Evolutionary conservation across 1,284 basidiomycete genomes (phyloP).

Genomic region (Fomitopsis palustris): DNA sequence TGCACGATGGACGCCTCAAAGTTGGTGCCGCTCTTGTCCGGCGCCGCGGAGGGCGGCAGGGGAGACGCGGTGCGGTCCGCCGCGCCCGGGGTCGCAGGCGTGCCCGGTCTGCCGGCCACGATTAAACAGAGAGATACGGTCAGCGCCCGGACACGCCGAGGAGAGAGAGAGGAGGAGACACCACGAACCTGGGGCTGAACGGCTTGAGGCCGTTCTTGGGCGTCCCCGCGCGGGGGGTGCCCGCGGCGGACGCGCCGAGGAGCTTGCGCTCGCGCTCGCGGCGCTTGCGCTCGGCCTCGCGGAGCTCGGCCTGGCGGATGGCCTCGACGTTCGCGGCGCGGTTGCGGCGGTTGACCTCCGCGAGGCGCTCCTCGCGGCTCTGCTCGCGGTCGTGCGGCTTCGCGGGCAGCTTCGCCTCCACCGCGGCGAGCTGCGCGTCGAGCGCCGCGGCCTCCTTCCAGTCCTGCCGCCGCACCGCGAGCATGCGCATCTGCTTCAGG

Average conservation of each 20-base stretch:
- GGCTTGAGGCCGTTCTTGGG: slow-evolving; percentile 49
- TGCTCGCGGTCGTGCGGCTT: slow-evolving; percentile 27
- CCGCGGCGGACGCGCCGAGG: slow-evolving; percentile 39
- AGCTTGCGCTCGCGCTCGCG: slow-evolving; percentile 63
- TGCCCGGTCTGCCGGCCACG: slow-evolving; percentile 25
- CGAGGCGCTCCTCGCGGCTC: slow-evolving; percentile 51
- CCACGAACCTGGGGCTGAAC: slow-evolving; percentile 39
- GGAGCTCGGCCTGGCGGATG: slow-evolving; percentile 73
- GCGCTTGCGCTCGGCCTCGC: slow-evolving; percentile 61
- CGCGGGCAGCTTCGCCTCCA: slow-evolving; percentile 31
- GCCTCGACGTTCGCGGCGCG: slow-evolving; percentile 76
- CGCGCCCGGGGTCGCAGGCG: slow-evolving; percentile 45
- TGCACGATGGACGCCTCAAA: slow-evolving; percentile 55
- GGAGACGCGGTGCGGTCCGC: slow-evolving; percentile 36
- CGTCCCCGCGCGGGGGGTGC: slow-evolving; percentile 35
- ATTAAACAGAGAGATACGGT: slow-evolving; percentile 4
- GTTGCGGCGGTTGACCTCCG: slow-evolving; percentile 87
- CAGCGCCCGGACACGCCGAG: slow-evolving; percentile 6
- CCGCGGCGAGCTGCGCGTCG: slow-evolving; percentile 58
- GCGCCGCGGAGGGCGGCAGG: slow-evolving; percentile 30
- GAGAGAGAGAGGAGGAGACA: slow-evolving; percentile 11
- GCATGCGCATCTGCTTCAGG: slow-evolving; percentile 60
- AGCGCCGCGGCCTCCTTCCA: slow-evolving; percentile 53
- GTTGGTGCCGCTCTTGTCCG: slow-evolving; percentile 13
- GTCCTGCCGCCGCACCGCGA: slow-evolving; percentile 73